These are phyloP conservation scores for Arthrobotrys iridis DNA, from an alignment of 2,329 filamentous ascomycete genomes.

Conservation along the genomic window DNA sequence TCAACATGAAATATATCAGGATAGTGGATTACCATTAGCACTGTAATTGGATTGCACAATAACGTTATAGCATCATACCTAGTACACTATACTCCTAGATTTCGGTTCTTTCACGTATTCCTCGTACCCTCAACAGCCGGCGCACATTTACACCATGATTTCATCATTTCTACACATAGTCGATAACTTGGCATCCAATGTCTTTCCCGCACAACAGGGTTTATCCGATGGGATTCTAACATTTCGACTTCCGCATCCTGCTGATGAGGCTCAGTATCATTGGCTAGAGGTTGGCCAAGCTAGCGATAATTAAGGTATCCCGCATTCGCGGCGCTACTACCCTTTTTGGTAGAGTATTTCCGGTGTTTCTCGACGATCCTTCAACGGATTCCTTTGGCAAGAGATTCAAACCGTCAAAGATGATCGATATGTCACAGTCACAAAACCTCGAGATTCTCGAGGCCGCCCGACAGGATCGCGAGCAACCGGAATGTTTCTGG, in stretches of 20 bases:
- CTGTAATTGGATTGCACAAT: too few relatives aligned
- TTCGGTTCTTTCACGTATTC: too few relatives aligned
- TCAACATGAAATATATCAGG: not conserved
- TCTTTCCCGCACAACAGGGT: not conserved
- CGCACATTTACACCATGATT: slow-evolving; percentile 47
- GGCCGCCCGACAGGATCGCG: not conserved
- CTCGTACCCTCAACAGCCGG: slow-evolving; percentile 29
- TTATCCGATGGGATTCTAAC: slow-evolving; percentile 1
- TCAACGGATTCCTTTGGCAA: not conserved
- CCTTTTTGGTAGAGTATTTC: slow-evolving; percentile 33
- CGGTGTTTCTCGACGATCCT: slow-evolving; percentile 37
- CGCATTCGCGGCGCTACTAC: slow-evolving; percentile 30
- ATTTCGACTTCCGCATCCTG: not conserved
- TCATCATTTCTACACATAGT: slow-evolving; percentile 20
- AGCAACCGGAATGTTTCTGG: slow-evolving; percentile 1
- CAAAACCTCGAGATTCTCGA: not conserved
- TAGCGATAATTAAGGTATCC: slow-evolving; percentile 25
- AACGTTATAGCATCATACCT: too few relatives aligned
- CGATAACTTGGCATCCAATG: slow-evolving; percentile 7
- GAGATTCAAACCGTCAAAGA: not conserved
- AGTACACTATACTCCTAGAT: too few relatives aligned
- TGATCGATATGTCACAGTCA: slow-evolving; percentile 13
- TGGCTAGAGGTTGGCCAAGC: slow-evolving; percentile 7
- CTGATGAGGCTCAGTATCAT: not conserved
- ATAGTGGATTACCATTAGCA: too few relatives aligned